A percentile compares a stretch with the other conserved stretches of the same genome.
phyloP scores from a whole-genome alignment of 2,329 filamentous ascomycete species.

The Pseudogymnoascus sp. region DNA sequence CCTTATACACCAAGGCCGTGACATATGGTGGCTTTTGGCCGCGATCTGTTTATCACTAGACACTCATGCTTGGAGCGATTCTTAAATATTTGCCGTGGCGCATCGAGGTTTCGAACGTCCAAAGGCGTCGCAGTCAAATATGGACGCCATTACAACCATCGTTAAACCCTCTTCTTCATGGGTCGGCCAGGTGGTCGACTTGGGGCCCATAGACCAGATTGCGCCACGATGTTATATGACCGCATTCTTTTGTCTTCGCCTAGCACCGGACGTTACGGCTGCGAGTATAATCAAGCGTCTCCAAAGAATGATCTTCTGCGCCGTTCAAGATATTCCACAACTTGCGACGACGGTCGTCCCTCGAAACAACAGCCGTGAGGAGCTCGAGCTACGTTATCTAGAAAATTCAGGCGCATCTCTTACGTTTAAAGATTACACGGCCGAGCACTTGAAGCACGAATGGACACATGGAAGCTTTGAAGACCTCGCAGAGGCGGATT shows the following conservation, averaged over 20 bases:
- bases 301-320: neutral
- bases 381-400: neutral
- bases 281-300: neutral
- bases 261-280: neutral
- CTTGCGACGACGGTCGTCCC: neutral
- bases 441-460: neutral
- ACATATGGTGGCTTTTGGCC: too few species aligned
- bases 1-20: neutral
- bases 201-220: constrained; percentile 6
- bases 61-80: neutral
- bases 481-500: neutral
- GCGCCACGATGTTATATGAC: constrained; percentile 3
- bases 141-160: neutral
- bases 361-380: constrained; percentile 4
- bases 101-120: neutral
- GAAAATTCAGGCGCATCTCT: neutral
- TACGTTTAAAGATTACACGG: constrained; percentile 1
- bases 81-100: neutral
- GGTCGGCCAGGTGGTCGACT: neutral
- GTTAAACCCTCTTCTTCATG: neutral
- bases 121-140: neutral
- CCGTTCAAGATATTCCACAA: constrained; percentile 3
- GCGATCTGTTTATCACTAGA: too few species aligned
- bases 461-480: constrained; percentile 9
- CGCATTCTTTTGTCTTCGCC: neutral